Base-by-base conservation (phyloP, 768 basidiomycete species). In the Mycena galericulata region DNA sequence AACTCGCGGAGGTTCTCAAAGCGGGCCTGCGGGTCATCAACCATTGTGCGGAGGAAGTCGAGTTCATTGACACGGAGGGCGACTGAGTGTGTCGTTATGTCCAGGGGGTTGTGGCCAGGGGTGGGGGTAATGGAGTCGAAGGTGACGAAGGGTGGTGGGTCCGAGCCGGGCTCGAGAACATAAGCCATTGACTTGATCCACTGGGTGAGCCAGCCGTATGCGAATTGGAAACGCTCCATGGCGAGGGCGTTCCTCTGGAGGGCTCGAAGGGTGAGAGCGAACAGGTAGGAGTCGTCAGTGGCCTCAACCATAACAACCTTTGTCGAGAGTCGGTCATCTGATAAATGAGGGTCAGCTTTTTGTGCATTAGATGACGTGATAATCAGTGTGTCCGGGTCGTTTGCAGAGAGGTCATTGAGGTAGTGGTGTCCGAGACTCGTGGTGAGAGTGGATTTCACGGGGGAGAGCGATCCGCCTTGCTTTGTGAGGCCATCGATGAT, bases 241-340 rank as follows among this genome's bases (percentile, higher is more conserved):
- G 30, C 34, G 2, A 54, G 36, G 4, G 34, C 24, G 22, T 38
- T 38, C 22, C 53, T 54, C 22, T 24, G 53, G 5, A 38, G 22
- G 1, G 53, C 22, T 20, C 1, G 5, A 12, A 54, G 12, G 14
- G 22, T 38, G 5, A 6, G 36, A 8, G 60, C 22, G 14, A 64
- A 71, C 22, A 77, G 51, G 27, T 65, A 72, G 0, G 71, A 68
- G 38, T 77, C 74, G 60, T 77, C 75, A 3, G 72, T 75, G 6
- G 76, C 76, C 49, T 77, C 72, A n/a, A 73, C 70, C 72, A 77
- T 75, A 15, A 69, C 58, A 14, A 74, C 68, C 3, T 43, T 32
- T 6, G 72, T 40, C 14, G n/a, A 45, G 4, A 60, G 27, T 4
- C 30, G 22, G 17, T 74, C 65, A 41, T 73, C 58, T 1, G 56